Conservation (phyloP, 306 rosid genomes). For the Trichosanthes truncata region DNA sequence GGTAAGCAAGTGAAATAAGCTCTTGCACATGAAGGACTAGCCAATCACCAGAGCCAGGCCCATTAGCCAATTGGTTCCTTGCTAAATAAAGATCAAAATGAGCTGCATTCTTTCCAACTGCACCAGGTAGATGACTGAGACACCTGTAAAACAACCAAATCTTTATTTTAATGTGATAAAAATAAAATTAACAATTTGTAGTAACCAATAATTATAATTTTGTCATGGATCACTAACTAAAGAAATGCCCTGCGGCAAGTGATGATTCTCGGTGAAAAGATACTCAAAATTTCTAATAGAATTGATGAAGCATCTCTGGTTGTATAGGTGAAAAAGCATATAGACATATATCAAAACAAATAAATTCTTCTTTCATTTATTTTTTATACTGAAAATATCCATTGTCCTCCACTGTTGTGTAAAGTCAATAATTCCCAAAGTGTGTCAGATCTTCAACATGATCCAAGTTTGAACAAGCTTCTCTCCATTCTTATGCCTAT, state of each 20-base stretch:
- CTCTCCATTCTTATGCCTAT: neutral
- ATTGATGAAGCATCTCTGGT: neutral
- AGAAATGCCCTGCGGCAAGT: neutral
- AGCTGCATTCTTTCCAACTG: slow-evolving; percentile 79
- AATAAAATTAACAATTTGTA: neutral
- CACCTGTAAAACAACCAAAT: slow-evolving; percentile 45
- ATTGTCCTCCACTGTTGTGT: neutral
- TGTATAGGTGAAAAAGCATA: neutral
- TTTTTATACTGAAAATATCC: neutral
- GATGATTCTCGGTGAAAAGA: neutral
- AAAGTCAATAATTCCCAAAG: neutral
- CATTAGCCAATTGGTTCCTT: slow-evolving; percentile 44
- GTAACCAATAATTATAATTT: neutral
- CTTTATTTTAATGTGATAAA: slow-evolving; percentile 6
- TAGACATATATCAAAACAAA: neutral
- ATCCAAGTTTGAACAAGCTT: neutral
- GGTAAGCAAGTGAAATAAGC: slow-evolving; percentile 94
- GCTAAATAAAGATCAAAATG: slow-evolving; percentile 86
- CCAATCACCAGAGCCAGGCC: slow-evolving; percentile 56
- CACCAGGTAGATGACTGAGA: slow-evolving; percentile 79
- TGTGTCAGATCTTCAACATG: neutral
- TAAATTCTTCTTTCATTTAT: neutral
- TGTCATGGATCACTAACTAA: neutral
- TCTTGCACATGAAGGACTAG: slow-evolving; percentile 87
- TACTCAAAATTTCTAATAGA: neutral